Conservation (phyloP, 1,284 basidiomycete genomes). For the Austroboletus novae-zelandiae region DNA sequence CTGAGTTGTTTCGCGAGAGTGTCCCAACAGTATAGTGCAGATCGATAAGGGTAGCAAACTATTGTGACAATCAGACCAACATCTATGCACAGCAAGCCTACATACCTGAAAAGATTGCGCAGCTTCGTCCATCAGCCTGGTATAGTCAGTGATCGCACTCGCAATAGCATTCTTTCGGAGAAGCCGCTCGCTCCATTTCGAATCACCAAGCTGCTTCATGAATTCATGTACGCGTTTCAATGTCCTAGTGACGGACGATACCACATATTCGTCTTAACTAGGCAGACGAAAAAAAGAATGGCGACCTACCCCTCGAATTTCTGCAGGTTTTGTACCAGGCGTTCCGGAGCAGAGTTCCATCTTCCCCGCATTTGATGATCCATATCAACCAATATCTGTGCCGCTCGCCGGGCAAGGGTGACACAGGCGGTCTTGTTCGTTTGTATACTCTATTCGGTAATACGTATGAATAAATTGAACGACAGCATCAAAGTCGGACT, state of each 20-base stretch:
- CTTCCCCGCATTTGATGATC: conserved; percentile 47
- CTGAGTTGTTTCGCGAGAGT: conserved; percentile 12
- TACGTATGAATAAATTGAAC: neutral
- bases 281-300: neutral
- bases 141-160: conserved; percentile 34
- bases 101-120: conserved; percentile 47
- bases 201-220: conserved; percentile 38
- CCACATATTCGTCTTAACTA: neutral
- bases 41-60: conserved; percentile 50
- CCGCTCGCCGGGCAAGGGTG: conserved; percentile 43
- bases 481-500: conserved; percentile 10
- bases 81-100: neutral
- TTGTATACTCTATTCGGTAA: conserved; percentile 15
- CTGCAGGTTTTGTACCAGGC: conserved; percentile 42
- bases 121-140: conserved; percentile 41
- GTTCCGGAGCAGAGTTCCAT: conserved; percentile 43
- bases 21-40: conserved; percentile 43
- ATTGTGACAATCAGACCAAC: neutral
- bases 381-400: conserved; percentile 44
- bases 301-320: conserved; percentile 42
- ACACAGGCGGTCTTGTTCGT: conserved; percentile 43
- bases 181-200: conserved; percentile 42
- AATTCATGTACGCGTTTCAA: conserved; percentile 40
- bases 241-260: conserved; percentile 28
- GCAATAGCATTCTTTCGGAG: conserved; percentile 42